Conservation (phyloP, 2,329 filamentous ascomycete species). For the Amauroascus verrucosus region DNA sequence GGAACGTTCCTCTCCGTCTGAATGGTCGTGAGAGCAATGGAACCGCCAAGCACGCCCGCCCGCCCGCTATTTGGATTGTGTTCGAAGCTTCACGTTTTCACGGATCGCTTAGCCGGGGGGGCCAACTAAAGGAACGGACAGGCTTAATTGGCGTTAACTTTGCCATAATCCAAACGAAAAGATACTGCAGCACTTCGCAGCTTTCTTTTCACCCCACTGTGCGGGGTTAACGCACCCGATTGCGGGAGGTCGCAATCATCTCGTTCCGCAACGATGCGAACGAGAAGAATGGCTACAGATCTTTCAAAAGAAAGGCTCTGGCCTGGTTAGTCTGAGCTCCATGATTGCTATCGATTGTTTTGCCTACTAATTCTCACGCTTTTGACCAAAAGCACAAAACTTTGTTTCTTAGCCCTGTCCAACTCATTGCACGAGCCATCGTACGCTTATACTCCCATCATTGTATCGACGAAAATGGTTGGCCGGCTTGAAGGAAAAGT, state of each 20-base stretch:
- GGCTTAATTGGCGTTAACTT: too few relatives aligned
- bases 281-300: not conserved
- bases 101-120: too few relatives aligned
- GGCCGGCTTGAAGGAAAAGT: constrained; percentile 34
- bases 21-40: not conserved
- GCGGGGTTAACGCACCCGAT: not conserved
- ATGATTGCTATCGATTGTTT: not conserved
- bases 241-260: not conserved
- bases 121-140: too few relatives aligned
- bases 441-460: not conserved
- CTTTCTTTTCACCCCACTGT: not conserved
- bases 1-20: not conserved
- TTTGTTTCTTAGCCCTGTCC: too few relatives aligned
- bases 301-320: not conserved
- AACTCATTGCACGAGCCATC: not conserved
- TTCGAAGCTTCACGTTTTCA: too few relatives aligned
- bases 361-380: not conserved
- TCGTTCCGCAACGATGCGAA: not conserved
- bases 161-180: too few relatives aligned
- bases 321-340: not conserved
- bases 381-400: not conserved
- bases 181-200: not conserved
- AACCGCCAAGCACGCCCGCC: not conserved
- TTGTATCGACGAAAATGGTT: not conserved
- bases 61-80: too few relatives aligned